Percentiles rank a stretch among this genome's conserved stretches.
Conservation (phyloP, 225 moss, liverwort and hornwort genomes). For the Bryum argenteum region DNA sequence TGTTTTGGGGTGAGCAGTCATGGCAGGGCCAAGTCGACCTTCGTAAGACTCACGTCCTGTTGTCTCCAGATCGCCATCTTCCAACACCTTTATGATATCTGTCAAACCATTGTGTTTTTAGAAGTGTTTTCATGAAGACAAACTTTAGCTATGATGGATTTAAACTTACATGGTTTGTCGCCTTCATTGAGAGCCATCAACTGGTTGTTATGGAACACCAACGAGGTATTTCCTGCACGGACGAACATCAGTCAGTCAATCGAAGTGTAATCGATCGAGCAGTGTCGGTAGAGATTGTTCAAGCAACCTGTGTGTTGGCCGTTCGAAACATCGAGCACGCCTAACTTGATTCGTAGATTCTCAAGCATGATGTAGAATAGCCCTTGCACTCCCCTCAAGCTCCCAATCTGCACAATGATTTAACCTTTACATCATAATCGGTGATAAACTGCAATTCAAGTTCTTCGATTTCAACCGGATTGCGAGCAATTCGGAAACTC, state of each 20-base stretch:
- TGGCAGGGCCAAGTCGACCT: constrained; percentile 46
- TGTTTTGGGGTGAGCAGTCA: constrained; percentile 86
- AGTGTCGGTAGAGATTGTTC: neutral
- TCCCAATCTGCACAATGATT: constrained; percentile 27
- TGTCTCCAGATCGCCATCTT: constrained; percentile 74
- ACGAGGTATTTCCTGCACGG: constrained; percentile 18
- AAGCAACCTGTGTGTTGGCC: constrained; percentile 29
- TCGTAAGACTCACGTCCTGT: constrained; percentile 53
- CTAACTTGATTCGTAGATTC: constrained; percentile 33
- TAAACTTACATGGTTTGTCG: constrained; percentile 37
- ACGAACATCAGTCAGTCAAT: too few species aligned
- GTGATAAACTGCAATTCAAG: too few species aligned
- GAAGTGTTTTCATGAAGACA: too few species aligned
- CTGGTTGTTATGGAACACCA: constrained; percentile 27
- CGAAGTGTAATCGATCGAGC: neutral
- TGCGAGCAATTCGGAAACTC: too few species aligned
- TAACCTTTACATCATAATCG: too few species aligned
- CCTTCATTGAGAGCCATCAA: constrained; percentile 30
- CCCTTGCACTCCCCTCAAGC: constrained; percentile 7
- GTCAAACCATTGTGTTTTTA: neutral
- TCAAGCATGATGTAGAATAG: constrained; percentile 16
- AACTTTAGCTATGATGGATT: too few species aligned
- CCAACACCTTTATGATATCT: constrained; percentile 58
- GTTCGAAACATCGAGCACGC: constrained; percentile 39
- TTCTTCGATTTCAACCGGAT: too few species aligned